These are phyloP conservation scores for Macrolepiota albuminosa DNA, from an alignment of 768 basidiomycete species.

Conservation along the genomic window DNA sequence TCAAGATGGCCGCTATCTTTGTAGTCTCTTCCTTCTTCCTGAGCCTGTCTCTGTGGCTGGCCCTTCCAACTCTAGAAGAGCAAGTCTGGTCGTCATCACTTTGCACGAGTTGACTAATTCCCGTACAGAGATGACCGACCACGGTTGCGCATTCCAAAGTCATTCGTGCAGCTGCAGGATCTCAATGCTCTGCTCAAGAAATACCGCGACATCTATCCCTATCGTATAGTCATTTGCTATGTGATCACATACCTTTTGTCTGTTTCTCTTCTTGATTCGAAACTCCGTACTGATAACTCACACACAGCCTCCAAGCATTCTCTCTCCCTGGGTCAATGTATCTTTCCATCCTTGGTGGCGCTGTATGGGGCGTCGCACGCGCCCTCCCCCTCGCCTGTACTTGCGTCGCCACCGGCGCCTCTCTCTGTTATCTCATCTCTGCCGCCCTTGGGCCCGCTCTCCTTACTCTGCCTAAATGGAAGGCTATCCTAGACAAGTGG, in stretches of 20 bases:
- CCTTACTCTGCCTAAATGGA: constrained; percentile 82
- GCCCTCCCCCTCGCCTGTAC: constrained; percentile 89
- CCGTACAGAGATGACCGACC: constrained; percentile 64
- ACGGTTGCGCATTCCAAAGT: constrained; percentile 77
- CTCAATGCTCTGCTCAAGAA: constrained; percentile 87
- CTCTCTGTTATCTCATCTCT: constrained; percentile 90
- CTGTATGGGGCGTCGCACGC: constrained; percentile 86
- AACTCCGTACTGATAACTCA: constrained; percentile 5
- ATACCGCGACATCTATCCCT: constrained; percentile 85
- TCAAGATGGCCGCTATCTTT: constrained; percentile 84
- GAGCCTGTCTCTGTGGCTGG: constrained; percentile 73
- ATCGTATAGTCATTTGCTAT: constrained; percentile 82
- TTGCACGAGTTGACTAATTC: constrained; percentile 1
- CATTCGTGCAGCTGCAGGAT: constrained; percentile 80
- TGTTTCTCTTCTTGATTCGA: constrained; percentile 26
- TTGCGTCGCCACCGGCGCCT: constrained; percentile 87
- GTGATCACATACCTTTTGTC: constrained; percentile 90
- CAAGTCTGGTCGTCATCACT: constrained; percentile 32
- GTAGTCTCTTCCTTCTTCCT: constrained; percentile 63
- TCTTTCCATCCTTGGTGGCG: constrained; percentile 92
- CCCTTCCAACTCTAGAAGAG: constrained; percentile 77
- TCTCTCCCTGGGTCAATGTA: constrained; percentile 98
- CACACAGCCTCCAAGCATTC: constrained; percentile 84
- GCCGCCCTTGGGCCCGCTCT: constrained; percentile 91
- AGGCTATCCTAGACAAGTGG: constrained; percentile 79